Base-by-base conservation (phyloP, 441 rosid genomes). In the Bocquillonia castaneifolia region DNA sequence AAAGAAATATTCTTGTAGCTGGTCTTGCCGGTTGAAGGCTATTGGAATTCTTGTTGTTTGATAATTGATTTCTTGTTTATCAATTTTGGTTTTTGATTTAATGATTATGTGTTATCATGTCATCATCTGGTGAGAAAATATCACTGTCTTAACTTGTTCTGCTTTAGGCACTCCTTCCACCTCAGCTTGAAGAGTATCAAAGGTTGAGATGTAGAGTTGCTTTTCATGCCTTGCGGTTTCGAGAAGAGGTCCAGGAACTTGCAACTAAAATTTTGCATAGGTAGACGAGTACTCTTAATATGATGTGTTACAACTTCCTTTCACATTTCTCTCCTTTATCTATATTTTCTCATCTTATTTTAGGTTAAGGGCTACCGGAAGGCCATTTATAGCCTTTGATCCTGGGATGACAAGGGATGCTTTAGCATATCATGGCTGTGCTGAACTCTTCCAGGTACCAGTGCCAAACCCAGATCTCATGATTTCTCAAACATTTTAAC, bases 361-460 rank as follows among this genome's bases (percentile, higher is more conserved):
- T 70, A 90, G 98, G 82, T 80, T 94, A 53, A 81, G 86, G 59
- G 92, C 99, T 77, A 82, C 88, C 75, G 97, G 97, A 39, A 74
- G 86, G 31, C 98, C 96, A 42, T 91, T 85, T 76, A 87, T 94
- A 78, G 99, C 94, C 31, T 94, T 75, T 79, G 96, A 94, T 83
- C 96, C 97, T 58, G 99, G 94, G 57, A 84, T 94, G 99, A 90
- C 94, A 22, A 84, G 97, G 80, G 99, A 94, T 78, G 94, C 96
- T 66, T 84, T 94, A 69, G 99, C 99, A n/a, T 92, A 85, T 76
- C 79, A 91, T 76, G 97, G 99, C 66, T 94, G 97, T 79, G 92
- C 98, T 58, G 99, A 94, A 81, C 89, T 94, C 56, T 94, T 94
- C 91, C 99, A 94, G 98, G 99, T 94, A 88, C 81, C 73, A 74